Percentiles rank a stretch among this genome's conserved stretches.
Evolutionary conservation across 768 basidiomycete genomes (phyloP).

Genomic region (Rhizopogon sp.): DNA sequence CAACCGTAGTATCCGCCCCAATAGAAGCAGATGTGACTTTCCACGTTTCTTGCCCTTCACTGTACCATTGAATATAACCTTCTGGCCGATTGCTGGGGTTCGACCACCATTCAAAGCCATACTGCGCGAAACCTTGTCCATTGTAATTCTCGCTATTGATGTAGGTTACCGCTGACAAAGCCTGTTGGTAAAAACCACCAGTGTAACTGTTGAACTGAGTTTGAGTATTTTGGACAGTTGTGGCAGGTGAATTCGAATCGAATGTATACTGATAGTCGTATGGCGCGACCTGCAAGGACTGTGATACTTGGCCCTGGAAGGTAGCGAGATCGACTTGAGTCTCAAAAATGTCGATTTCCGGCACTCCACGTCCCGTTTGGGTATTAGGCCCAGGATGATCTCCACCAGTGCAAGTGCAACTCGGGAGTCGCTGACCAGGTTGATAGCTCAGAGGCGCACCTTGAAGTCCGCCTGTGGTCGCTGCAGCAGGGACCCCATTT

Average conservation of each 20-base stretch:
- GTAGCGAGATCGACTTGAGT: slow-evolving; percentile 56
- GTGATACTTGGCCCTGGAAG: slow-evolving; percentile 65
- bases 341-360: slow-evolving; percentile 93
- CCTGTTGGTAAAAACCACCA: slow-evolving; percentile 73
- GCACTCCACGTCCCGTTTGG: slow-evolving; percentile 65
- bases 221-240: slow-evolving; percentile 45
- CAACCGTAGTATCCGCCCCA: slow-evolving; percentile 53
- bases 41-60: slow-evolving; percentile 66
- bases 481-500: slow-evolving; percentile 53
- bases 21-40: slow-evolving; percentile 58
- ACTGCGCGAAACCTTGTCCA: slow-evolving; percentile 49
- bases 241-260: slow-evolving; percentile 45
- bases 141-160: slow-evolving; percentile 54
- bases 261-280: slow-evolving; percentile 69
- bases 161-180: slow-evolving; percentile 58
- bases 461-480: slow-evolving; percentile 44
- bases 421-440: slow-evolving; percentile 81
- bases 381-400: slow-evolving; percentile 86
- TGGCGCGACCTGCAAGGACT: slow-evolving; percentile 77
- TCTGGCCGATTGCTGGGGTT: slow-evolving; percentile 57
- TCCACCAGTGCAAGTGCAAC: slow-evolving; percentile 82
- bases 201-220: slow-evolving; percentile 63
- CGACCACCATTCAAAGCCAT: slow-evolving; percentile 80
- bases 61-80: slow-evolving; percentile 87
- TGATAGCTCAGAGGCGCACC: slow-evolving; percentile 65